phyloP scores from a whole-genome alignment of 1,284 basidiomycete genomes.

The Leccinum pseudoinsigne region DNA sequence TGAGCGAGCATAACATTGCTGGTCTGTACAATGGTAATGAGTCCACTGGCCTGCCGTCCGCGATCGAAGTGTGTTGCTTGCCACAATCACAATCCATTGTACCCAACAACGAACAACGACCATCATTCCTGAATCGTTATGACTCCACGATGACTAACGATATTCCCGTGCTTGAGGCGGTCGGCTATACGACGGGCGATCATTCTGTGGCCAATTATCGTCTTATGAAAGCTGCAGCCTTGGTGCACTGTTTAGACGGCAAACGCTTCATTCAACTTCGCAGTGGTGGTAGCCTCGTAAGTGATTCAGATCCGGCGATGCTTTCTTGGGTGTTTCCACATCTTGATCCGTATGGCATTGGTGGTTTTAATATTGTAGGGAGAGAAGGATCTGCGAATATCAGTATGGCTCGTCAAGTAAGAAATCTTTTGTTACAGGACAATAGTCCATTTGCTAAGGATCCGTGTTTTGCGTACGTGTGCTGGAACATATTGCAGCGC shows the following conservation, averaged over 20 bases:
- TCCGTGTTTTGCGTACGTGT: too few relatives aligned
- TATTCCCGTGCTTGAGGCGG: neutral
- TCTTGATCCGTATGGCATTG: neutral
- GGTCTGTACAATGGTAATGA: neutral
- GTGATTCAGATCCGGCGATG: neutral
- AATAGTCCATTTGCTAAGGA: too few relatives aligned
- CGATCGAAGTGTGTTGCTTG: neutral
- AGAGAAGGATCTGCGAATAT: neutral
- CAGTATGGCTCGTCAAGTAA: neutral
- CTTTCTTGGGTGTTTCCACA: neutral
- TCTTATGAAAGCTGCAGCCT: neutral
- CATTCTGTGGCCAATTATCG: neutral
- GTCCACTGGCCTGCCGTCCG: neutral
- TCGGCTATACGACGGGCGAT: neutral
- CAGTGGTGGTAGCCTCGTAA: neutral
- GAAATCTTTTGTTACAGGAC: too few relatives aligned
- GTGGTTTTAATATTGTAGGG: neutral
- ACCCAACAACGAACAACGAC: too few relatives aligned
- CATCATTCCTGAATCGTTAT: neutral
- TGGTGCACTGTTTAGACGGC: neutral
- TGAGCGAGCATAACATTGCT: neutral
- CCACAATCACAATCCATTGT: too few relatives aligned
- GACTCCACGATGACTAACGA: neutral
- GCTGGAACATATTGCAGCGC: too few relatives aligned
- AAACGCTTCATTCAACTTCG: neutral